phyloP scores from a whole-genome alignment of 495 filamentous ascomycete species.

The Aspergillus leporis region DNA sequence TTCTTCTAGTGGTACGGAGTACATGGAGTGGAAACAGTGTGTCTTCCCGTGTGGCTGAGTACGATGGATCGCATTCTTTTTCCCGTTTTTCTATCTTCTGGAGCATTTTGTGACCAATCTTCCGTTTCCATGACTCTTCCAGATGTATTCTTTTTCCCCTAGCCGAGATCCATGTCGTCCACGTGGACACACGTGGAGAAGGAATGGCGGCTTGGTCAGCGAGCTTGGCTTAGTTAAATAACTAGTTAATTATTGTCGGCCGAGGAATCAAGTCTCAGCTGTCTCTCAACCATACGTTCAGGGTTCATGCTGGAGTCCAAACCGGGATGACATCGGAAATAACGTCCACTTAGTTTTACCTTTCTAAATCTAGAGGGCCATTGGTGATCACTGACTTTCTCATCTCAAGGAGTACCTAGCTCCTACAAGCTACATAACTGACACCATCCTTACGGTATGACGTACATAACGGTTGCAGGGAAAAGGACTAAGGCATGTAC shows the following conservation, averaged over 20 bases:
- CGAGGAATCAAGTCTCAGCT: neutral
- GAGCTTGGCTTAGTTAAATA: neutral
- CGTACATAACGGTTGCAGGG: neutral
- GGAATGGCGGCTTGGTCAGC: conserved; percentile 15
- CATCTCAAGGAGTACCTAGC: neutral
- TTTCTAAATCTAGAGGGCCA: neutral
- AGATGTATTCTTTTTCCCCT: conserved; percentile 28
- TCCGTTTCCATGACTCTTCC: conserved; percentile 31
- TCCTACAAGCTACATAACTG: neutral
- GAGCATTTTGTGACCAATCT: neutral
- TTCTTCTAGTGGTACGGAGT: neutral
- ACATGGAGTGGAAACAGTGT: neutral
- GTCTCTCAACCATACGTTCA: no score
- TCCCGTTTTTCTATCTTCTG: neutral
- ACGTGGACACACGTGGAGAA: conserved; percentile 45
- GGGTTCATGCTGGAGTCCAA: neutral
- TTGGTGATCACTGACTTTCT: neutral
- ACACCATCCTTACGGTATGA: neutral
- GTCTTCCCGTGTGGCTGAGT: conserved; percentile 19
- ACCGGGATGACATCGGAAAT: neutral
- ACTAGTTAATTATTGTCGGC: neutral
- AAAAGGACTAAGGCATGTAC: neutral
- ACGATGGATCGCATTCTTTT: conserved; percentile 6
- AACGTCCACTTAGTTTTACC: neutral
- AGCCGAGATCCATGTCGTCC: conserved; percentile 39